A percentile compares a stretch with the other conserved stretches of the same genome.
phyloP scores from a whole-genome alignment of 306 rosid genomes.

The Pyrus bretschneideri region DNA sequence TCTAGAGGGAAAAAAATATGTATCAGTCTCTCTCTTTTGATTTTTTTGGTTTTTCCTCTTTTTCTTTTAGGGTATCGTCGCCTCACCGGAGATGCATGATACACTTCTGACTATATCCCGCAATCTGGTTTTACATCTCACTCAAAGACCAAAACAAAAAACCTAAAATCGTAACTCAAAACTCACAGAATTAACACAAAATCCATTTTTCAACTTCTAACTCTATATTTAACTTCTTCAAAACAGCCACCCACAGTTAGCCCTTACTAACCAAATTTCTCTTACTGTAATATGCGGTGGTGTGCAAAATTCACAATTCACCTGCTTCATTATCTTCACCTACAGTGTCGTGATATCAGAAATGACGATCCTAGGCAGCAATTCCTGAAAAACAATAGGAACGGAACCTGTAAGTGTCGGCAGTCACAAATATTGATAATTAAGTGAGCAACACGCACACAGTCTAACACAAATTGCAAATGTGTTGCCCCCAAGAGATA shows the following conservation, averaged over 20 bases:
- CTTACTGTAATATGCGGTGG: slow-evolving; percentile 49
- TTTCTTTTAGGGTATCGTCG: slow-evolving; percentile 36
- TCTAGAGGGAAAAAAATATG: slow-evolving; percentile 26
- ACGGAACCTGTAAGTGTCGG: slow-evolving; percentile 12
- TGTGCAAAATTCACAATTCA: slow-evolving; percentile 70
- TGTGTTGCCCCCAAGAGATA: neutral
- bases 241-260: slow-evolving; percentile 69
- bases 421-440: neutral
- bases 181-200: slow-evolving; percentile 75
- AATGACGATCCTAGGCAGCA: slow-evolving; percentile 57
- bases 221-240: slow-evolving; percentile 68
- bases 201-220: slow-evolving; percentile 58
- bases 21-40: slow-evolving; percentile 19
- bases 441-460: neutral
- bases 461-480: neutral
- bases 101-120: slow-evolving; percentile 91
- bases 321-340: slow-evolving; percentile 71
- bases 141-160: slow-evolving; percentile 64
- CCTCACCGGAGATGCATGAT: slow-evolving; percentile 91
- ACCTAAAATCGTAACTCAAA: slow-evolving; percentile 52
- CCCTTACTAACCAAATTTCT: slow-evolving; percentile 59
- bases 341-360: slow-evolving; percentile 51
- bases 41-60: neutral
- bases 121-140: slow-evolving; percentile 99
- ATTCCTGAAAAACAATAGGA: slow-evolving; percentile 51